These are phyloP conservation scores for Poa pratensis DNA, from an alignment of 176 grass and related monocot species.

Conservation along the genomic window DNA sequence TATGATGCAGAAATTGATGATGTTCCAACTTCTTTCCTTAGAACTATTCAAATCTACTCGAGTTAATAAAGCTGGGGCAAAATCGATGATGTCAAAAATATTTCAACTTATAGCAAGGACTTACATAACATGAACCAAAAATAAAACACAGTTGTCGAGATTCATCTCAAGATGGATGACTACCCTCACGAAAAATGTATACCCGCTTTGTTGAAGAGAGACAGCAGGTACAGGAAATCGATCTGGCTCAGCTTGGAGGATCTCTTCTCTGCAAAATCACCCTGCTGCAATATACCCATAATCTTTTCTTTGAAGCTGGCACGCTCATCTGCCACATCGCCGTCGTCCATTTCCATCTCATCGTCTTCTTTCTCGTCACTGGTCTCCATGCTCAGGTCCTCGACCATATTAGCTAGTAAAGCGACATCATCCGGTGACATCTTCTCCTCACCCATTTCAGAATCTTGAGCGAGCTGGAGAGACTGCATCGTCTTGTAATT, in stretches of 20 bases:
- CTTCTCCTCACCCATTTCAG: conserved; percentile 47
- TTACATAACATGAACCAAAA: neutral
- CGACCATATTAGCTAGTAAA: conserved; percentile 75
- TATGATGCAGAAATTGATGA: neutral
- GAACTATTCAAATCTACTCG: neutral
- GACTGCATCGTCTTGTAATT: conserved; percentile 92
- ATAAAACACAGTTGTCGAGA: neutral
- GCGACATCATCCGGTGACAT: conserved; percentile 61
- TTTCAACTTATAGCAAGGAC: neutral
- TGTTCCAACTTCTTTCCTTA: neutral
- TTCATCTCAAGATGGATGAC: neutral
- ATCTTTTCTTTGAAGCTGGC: conserved; percentile 79
- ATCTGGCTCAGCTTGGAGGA: conserved; percentile 81
- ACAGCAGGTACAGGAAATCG: conserved; percentile 93
- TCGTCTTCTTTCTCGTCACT: conserved; percentile 69
- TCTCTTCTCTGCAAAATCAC: conserved; percentile 96
- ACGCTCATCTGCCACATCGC: conserved; percentile 22
- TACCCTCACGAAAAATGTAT: conserved; percentile 84
- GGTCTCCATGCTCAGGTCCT: conserved; percentile 71
- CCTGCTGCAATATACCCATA: conserved; percentile 78
- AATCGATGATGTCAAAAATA: neutral
- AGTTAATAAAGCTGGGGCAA: neutral
- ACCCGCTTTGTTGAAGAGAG: conserved; percentile 87
- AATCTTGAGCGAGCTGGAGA: conserved; percentile 59
- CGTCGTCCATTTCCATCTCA: conserved; percentile 71